Base-by-base conservation (phyloP, 495 filamentous ascomycete species). In the Podospora bellae-mahoneyi region DNA sequence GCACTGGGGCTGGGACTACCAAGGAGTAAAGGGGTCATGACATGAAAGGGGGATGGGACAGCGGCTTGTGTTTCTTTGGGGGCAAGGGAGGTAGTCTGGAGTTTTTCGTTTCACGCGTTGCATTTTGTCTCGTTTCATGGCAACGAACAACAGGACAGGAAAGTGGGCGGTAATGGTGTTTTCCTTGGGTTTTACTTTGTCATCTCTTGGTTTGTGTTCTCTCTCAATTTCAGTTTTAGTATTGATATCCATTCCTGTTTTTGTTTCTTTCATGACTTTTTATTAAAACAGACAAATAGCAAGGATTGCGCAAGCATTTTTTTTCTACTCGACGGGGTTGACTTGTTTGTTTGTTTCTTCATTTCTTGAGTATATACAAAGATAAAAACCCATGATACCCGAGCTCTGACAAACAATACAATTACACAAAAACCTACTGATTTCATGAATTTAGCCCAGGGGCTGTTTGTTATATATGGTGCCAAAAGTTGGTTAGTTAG, bases 21-120 rank as follows among this genome's bases (percentile, higher is more conserved):
- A 91, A n/a, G 88, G 90, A 20, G 4, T 53, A 23, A 55, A 53
- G 2, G 53, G 19, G 54, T 9, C 18, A 55, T 57, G 15, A 20
- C 23, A 15, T 58, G 39, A 48, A 13, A 10, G 15, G 15, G 15
- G 39, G 39, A 10, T 48, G 39, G 39, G 39, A 48, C 13, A 48
- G 18, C 23, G 23, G 23, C 59, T 27, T 61, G 20, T 9, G 15
- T 48, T 16, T 39, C 10, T 48, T 48, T 5, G 15, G 39, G 39
- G 13, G 7, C 39, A 48, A 48, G 39, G 39, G 39, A 3, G 39
- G 39, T 48, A 13, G 39, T 6, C 39, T 13, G 39, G 39, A 48
- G 39, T 48, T 48, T 48, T 16, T 48, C 10, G 39, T 48, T 48
- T 48, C 39, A 48, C 13, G 39, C 15, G 39, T 48, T 48, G 39